Base-by-base conservation (phyloP, 345 rosid genomes). In the Heritiera littoralis region DNA sequence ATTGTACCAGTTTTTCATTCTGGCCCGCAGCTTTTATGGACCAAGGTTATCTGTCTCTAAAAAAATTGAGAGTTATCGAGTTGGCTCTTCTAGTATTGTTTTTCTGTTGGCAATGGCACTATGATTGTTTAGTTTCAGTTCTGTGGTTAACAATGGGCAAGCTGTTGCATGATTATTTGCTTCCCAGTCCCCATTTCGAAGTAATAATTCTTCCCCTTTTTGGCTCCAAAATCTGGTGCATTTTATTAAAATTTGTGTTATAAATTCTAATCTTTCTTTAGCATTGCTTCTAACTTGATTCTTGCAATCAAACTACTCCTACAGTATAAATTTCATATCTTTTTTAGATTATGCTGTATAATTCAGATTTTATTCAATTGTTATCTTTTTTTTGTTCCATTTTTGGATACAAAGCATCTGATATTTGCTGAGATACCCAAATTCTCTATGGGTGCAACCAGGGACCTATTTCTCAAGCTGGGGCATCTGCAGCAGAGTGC, bases 11-110 rank as follows among this genome's bases (percentile, higher is more conserved):
- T 28, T 30, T 75, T 69, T 67, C 61, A 41, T 79, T 77, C 59
- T 59, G 76, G 72, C 80, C 12, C 66, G 71, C 74, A 73, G 82
- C 52, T 79, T 75, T 68, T 46, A 18, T 58, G 40, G 76, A 81
- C 79, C 73, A 9, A 65, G 77, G 14, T 56, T 72, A 49, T 72
- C 40, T 49, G 9, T 61, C 32, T 49, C n/a, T 23, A 2, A 64
- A 12, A 46, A 48, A 12, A 28, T 18, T 20, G 66, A 69, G 70
- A 74, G 64, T 58, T 74, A 32, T 71, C 66, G 46, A 30, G 74
- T 49, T 17, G 28, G 48, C 75, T n/a, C 14, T 28, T 23, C 4
- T 52, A 46, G 79, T 40, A 51, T 77, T 41, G 5, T 41, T 11
- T 54, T 30, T 48, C 43, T 1, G 58, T 56, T 69, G 60, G 35